phyloP scores from a whole-genome alignment of 345 rosid species.

The Limnanthes douglasii region DNA sequence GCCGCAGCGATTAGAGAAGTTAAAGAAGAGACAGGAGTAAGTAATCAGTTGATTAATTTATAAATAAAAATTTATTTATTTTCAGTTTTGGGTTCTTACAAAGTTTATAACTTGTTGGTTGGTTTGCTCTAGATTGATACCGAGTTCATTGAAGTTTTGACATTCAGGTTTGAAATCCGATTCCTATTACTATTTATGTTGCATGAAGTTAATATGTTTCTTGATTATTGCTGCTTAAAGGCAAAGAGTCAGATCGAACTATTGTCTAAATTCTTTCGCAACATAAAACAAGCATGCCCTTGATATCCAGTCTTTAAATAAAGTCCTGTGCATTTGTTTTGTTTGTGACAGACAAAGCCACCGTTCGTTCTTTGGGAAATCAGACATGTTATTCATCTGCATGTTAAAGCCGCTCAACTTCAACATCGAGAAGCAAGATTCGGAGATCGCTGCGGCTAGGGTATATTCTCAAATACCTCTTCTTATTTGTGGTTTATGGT shows the following conservation, averaged over 20 bases:
- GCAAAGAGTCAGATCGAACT: background rate
- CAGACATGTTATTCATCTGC: slow-evolving; percentile 52
- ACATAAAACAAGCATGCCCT: no score
- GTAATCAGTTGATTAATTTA: slow-evolving; percentile 6
- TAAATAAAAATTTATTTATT: background rate
- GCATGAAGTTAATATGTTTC: background rate
- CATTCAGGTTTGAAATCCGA: slow-evolving; percentile 42
- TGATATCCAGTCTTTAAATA: no score
- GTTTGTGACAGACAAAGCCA: slow-evolving; percentile 40
- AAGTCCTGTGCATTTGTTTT: slow-evolving; percentile 3
- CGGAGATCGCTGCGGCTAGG: slow-evolving; percentile 46
- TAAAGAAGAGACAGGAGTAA: slow-evolving; percentile 90
- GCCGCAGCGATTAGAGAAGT: slow-evolving; percentile 76
- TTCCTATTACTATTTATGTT: background rate
- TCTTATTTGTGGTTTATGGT: background rate
- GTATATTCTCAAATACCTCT: slow-evolving; percentile 11
- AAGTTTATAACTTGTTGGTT: background rate
- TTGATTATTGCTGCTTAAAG: background rate
- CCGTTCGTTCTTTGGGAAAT: slow-evolving; percentile 31
- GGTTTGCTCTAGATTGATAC: slow-evolving; percentile 44
- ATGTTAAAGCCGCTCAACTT: slow-evolving; percentile 25
- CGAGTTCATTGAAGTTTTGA: slow-evolving; percentile 59
- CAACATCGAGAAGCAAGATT: slow-evolving; percentile 32
- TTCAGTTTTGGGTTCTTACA: slow-evolving; percentile 1
- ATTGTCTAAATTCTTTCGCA: background rate